These are phyloP conservation scores for Aureobasidium subglaciale DNA, from an alignment of 2,329 filamentous ascomycete genomes.

Conservation along the genomic window DNA sequence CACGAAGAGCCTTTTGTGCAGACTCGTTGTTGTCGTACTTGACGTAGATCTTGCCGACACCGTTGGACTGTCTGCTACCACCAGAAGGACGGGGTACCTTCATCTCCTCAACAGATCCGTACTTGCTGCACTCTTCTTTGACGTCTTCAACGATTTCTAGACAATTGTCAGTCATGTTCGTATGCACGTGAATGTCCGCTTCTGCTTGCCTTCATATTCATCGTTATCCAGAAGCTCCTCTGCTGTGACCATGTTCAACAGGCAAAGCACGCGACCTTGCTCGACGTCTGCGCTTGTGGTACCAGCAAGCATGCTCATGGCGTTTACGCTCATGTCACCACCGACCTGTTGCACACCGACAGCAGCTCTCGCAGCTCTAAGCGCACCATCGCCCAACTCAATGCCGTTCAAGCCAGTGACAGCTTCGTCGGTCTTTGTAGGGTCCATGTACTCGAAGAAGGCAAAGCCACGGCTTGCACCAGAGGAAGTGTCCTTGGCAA, in stretches of 20 bases:
- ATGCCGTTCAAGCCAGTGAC: conserved; percentile 89
- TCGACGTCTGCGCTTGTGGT: conserved; percentile 69
- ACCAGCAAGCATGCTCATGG: conserved; percentile 94
- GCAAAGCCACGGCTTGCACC: conserved; percentile 82
- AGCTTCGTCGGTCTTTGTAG: conserved; percentile 69
- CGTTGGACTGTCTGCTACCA: conserved; percentile 73
- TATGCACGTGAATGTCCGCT: background rate
- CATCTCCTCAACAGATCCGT: conserved; percentile 73
- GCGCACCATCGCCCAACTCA: conserved; percentile 77
- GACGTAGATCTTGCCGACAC: conserved; percentile 96
- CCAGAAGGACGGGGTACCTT: conserved; percentile 86
- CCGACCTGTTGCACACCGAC: conserved; percentile 92
- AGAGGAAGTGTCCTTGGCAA: conserved; percentile 79
- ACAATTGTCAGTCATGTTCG: conserved; percentile 21
- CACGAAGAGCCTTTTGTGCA: conserved; percentile 75
- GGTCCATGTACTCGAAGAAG: conserved; percentile 89
- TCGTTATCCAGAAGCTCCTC: conserved; percentile 92
- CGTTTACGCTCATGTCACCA: conserved; percentile 91
- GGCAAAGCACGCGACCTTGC: conserved; percentile 74
- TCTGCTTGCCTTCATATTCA: conserved; percentile 76
- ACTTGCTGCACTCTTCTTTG: conserved; percentile 86
- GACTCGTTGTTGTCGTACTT: conserved; percentile 77
- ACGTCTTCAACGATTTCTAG: conserved; percentile 96
- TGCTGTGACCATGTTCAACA: conserved; percentile 97
- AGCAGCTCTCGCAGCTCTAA: conserved; percentile 83